Conservation (phyloP, 2,329 filamentous ascomycete genomes). For the Neoarthrinium moseri region DNA sequence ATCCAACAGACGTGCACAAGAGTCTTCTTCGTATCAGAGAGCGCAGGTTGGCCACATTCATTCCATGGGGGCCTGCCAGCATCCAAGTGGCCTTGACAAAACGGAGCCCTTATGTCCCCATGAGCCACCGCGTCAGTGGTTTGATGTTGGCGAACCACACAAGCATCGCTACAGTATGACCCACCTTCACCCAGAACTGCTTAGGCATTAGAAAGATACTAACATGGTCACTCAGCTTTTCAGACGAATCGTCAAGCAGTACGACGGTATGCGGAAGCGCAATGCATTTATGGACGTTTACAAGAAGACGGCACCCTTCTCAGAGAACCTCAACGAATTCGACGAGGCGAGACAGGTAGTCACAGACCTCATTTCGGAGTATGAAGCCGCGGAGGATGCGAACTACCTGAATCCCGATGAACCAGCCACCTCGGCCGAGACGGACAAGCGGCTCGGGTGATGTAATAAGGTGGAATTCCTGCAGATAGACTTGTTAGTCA, state of each 20-base stretch:
- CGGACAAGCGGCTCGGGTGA: slow-evolving; percentile 47
- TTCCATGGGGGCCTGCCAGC: slow-evolving; percentile 96
- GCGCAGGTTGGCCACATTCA: slow-evolving; percentile 90
- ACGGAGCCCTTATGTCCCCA: slow-evolving; percentile 92
- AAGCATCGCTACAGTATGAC: slow-evolving; percentile 79
- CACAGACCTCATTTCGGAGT: slow-evolving; percentile 86
- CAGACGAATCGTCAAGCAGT: slow-evolving; percentile 88
- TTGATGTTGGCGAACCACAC: slow-evolving; percentile 99
- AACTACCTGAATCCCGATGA: slow-evolving; percentile 82
- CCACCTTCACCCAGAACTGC: not conserved
- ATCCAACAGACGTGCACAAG: slow-evolving; percentile 98
- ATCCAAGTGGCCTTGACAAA: slow-evolving; percentile 97
- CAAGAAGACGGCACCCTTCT: slow-evolving; percentile 92
- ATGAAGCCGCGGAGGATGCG: slow-evolving; percentile 89
- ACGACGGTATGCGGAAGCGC: slow-evolving; percentile 90
- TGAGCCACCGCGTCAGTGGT: slow-evolving; percentile 90
- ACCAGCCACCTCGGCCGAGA: slow-evolving; percentile 51
- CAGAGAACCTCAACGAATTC: slow-evolving; percentile 89
- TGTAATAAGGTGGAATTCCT: not conserved
- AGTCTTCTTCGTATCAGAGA: slow-evolving; percentile 94
- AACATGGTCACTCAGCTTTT: slow-evolving; percentile 59
- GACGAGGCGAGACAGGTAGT: slow-evolving; percentile 93
- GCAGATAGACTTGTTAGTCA: too few species aligned
- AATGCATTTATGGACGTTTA: slow-evolving; percentile 97
- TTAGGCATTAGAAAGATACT: not conserved